Evolutionary conservation across 1,139 yeast species (phyloP).

Genomic region (Casaregolazyma suthepensis): DNA sequence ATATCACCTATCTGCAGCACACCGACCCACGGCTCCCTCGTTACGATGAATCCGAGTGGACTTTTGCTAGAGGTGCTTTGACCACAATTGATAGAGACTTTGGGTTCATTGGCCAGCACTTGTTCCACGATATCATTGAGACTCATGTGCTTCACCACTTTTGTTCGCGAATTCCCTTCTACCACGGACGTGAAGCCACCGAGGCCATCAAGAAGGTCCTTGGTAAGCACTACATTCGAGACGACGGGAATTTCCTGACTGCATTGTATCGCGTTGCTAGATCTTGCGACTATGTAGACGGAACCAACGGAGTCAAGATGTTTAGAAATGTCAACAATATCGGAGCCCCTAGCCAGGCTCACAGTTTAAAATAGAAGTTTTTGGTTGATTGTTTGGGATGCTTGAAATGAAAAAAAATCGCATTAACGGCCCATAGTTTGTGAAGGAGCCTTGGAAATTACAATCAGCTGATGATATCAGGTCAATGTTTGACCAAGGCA

Average conservation of each 20-base stretch:
- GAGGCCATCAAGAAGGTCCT: conserved; percentile 72
- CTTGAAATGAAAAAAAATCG: neutral
- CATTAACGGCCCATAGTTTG: neutral
- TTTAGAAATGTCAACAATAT: conserved; percentile 62
- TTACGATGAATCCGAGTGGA: conserved; percentile 71
- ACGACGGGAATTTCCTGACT: conserved; percentile 66
- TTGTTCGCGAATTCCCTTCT: conserved; percentile 79
- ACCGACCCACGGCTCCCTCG: conserved; percentile 78
- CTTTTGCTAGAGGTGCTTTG: conserved; percentile 83
- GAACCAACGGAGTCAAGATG: conserved; percentile 71
- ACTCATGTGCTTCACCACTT: conserved; percentile 86
- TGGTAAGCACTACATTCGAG: conserved; percentile 70
- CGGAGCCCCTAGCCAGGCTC: conserved; percentile 35
- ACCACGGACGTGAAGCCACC: conserved; percentile 76
- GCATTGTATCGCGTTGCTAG: conserved; percentile 68
- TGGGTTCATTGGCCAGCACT: conserved; percentile 72
- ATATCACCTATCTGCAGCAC: conserved; percentile 80
- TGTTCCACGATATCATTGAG: conserved; percentile 85
- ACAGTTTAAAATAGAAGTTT: conserved; percentile 1
- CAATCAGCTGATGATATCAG: neutral
- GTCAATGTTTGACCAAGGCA: neutral
- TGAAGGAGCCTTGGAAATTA: neutral
- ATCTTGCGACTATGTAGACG: conserved; percentile 78
- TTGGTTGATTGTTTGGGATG: neutral
- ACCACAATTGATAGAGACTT: conserved; percentile 81